Percentiles rank a stretch among this genome's conserved stretches.
Evolutionary conservation across 257 asterid species (phyloP).

Genomic region (Plectranthus barbatus): DNA sequence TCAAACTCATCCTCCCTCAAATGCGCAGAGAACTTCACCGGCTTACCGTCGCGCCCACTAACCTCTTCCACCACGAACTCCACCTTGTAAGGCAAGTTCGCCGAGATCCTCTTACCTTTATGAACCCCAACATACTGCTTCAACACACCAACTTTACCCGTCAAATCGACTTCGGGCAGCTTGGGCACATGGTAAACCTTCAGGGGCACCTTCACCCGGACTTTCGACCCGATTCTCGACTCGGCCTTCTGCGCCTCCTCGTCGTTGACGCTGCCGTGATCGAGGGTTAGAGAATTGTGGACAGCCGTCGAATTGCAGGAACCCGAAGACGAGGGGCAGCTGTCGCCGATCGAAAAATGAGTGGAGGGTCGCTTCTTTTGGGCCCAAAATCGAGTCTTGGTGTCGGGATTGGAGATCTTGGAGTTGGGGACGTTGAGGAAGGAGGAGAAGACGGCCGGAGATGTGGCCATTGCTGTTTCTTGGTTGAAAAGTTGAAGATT

Average conservation of each 20-base stretch:
- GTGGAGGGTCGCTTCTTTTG: constrained; percentile 15
- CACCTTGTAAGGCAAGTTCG: constrained; percentile 79
- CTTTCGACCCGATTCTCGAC: constrained; percentile 35
- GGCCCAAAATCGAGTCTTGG: constrained; percentile 1
- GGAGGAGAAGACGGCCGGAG: constrained; percentile 32
- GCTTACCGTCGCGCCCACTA: constrained; percentile 55
- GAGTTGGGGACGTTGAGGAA: constrained; percentile 41
- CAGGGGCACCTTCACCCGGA: constrained; percentile 65
- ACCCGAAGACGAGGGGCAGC: constrained; percentile 19
- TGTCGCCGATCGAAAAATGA: constrained; percentile 23
- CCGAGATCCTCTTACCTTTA: constrained; percentile 72
- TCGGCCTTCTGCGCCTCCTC: constrained; percentile 28
- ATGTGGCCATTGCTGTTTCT: constrained; percentile 25
- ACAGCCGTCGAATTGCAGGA: constrained; percentile 21
- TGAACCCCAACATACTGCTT: constrained; percentile 72
- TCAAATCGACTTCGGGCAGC: constrained; percentile 59
- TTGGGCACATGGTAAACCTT: constrained; percentile 82
- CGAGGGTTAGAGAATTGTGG: constrained; percentile 22
- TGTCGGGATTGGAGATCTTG: constrained; percentile 35
- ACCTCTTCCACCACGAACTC: constrained; percentile 51
- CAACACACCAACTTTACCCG: constrained; percentile 53
- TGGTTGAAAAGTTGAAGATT: neutral
- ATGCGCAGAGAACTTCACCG: constrained; percentile 65
- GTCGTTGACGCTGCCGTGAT: constrained; percentile 22
- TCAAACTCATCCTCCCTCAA: constrained; percentile 93